Conservation (phyloP, 1,139 yeast genomes). For the Meyerozyma smithsonii region DNA sequence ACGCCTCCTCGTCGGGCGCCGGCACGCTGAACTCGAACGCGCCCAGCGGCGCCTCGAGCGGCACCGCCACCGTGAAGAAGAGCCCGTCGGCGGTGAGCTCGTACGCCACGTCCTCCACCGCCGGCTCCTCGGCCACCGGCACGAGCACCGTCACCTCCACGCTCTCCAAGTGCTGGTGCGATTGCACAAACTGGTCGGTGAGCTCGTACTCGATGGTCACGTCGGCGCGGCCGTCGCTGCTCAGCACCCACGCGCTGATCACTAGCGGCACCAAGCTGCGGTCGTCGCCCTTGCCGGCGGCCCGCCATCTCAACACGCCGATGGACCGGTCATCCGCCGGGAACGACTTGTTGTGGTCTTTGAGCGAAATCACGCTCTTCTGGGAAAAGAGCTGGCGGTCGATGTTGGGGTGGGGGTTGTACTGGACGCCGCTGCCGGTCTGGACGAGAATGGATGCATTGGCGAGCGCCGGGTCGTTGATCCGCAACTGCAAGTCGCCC, state of each 20-base stretch:
- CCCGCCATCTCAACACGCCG: constrained; percentile 91
- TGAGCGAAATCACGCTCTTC: constrained; percentile 60
- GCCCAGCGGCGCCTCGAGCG: constrained; percentile 55
- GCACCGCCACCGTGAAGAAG: constrained; percentile 47
- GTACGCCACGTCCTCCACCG: constrained; percentile 45
- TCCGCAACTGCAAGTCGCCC: constrained; percentile 87
- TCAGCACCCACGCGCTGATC: constrained; percentile 81
- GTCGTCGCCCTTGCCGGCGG: constrained; percentile 56
- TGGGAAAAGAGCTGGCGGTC: constrained; percentile 68
- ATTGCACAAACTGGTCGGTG: constrained; percentile 32
- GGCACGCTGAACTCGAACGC: constrained; percentile 77
- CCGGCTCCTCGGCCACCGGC: constrained; percentile 59
- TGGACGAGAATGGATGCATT: constrained; percentile 59
- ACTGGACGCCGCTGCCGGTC: constrained; percentile 56
- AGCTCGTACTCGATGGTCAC: constrained; percentile 89
- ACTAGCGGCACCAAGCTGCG: constrained; percentile 62
- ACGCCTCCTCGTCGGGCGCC: constrained; percentile 71
- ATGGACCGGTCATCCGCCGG: constrained; percentile 87
- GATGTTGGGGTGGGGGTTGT: constrained; percentile 94
- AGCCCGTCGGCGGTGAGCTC: constrained; percentile 59
- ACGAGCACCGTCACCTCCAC: constrained; percentile 48
- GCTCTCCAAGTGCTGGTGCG: constrained; percentile 39
- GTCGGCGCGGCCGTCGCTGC: constrained; percentile 57
- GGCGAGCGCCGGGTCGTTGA: constrained; percentile 67
- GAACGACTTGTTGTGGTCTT: constrained; percentile 74